Evolutionary conservation across 495 filamentous ascomycete species (phyloP), one percentile per base, ranked within the genome.

Genomic region (Trichoderma erinaceum): DNA sequence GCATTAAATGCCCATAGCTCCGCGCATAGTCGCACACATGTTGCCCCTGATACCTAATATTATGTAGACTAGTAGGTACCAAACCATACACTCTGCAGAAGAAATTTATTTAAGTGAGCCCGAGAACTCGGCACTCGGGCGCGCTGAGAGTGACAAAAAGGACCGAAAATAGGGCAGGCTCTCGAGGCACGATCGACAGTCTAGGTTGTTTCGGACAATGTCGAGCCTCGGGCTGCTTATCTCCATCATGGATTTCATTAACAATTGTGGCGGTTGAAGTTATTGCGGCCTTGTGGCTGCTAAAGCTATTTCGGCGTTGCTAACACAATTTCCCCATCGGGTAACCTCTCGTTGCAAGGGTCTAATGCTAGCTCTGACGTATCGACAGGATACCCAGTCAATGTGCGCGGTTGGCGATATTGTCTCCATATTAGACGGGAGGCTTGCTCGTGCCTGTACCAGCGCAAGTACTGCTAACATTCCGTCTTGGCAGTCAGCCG

Each of bases 311-410:
- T 56, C 50, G 50, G 50, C 50, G 50, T 11, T 56, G 50, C 50
- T 56, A 3, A n/a, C 18, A 1, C 50, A 56, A 25, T 56, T 56
- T 4, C 50, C 50, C 50, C 50, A 56, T 56, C 10, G 10, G 50
- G 50, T 11, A 21, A n/a, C 18, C 21, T 56, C 21, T 56, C 8
- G n/a, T 56, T 16, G 50, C 50, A 11, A n/a, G 50, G 50, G 21
- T 56, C 50, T 56, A 11, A 11, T 25, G 18, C 50, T 56, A 56
- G 50, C 50, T 56, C 50, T 25, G 50, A 56, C 50, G 50, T 56
- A 56, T 56, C 21, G 50, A 56, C 50, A 56, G 50, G 50, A 56
- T n/a, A 25, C 50, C 50, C n/a, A 56, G 50, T 56, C 21, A 56
- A 25, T 4, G n/a, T 11, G 50, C n/a, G 18, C 8, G 16, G 8